These are phyloP conservation scores for Sambucus nigra DNA, from an alignment of 129 eudicot genomes.

Conservation along the genomic window DNA sequence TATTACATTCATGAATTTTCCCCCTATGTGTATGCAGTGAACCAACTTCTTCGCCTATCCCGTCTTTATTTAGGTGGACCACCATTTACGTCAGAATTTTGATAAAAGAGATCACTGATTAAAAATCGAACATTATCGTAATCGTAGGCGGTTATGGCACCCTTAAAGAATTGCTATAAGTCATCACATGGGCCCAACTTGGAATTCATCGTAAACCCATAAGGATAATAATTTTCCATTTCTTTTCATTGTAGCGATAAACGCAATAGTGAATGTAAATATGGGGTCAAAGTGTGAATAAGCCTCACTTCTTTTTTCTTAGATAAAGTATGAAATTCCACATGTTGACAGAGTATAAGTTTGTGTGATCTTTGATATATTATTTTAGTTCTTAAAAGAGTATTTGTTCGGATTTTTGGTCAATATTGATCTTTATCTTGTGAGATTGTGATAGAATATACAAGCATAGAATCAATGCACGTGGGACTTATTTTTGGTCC, in stretches of 20 bases:
- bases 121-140: no score
- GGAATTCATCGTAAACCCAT: conserved; percentile 94
- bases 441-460: conserved; percentile 8
- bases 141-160: conserved; percentile 87
- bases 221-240: conserved; percentile 8
- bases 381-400: not conserved
- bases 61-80: no score
- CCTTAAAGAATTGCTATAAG: conserved; percentile 83
- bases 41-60: no score
- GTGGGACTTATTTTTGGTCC: conserved; percentile 37
- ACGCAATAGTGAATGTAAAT: no score
- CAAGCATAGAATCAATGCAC: conserved; percentile 37
- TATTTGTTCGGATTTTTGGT: conserved; percentile 22
- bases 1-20: no score
- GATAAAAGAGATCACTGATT: no score
- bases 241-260: not conserved
- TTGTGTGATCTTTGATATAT: not conserved
- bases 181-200: conserved; percentile 98
- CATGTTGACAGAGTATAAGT: not conserved
- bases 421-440: conserved; percentile 16
- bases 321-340: not conserved
- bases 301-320: not conserved
- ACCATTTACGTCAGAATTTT: no score
- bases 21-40: no score
- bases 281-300: not conserved